Conservation (phyloP, 2,329 filamentous ascomycete species). For the Blumeria graminis region DNA sequence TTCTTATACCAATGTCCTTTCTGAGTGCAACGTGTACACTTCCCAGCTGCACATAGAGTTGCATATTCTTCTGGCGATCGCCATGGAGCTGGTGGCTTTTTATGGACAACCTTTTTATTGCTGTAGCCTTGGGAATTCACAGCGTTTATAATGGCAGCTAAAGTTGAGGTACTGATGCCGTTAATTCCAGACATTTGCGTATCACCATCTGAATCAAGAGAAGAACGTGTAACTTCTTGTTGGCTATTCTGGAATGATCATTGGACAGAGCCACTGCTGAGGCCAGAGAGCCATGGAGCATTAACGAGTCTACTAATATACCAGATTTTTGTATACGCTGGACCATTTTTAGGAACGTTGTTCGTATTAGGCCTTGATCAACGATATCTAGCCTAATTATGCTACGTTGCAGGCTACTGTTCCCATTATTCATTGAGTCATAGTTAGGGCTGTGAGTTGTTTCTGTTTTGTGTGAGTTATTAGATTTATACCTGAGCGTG, state of each 20-base stretch:
- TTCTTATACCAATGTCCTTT: neutral
- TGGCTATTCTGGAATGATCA: no score
- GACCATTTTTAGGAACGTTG: neutral
- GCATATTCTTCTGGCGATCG: neutral
- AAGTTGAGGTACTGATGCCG: neutral
- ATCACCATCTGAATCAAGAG: neutral
- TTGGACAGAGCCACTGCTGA: no score
- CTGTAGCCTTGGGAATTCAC: neutral
- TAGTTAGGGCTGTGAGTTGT: no score
- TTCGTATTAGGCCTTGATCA: no score
- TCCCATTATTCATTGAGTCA: no score
- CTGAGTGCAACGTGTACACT: neutral
- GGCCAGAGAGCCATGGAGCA: neutral
- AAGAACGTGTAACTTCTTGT: no score
- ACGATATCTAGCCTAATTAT: no score
- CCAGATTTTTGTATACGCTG: neutral
- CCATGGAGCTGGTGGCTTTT: neutral
- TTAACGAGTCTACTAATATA: neutral
- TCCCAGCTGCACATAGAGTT: neutral
- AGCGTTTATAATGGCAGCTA: neutral
- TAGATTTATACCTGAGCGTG: no score
- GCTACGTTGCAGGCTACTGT: no score
- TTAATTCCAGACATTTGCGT: neutral
- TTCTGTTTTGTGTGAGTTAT: no score
- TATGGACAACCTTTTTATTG: neutral